Base-by-base conservation (phyloP, 78 protist species). In the Dictyostelium intermedium region DNA sequence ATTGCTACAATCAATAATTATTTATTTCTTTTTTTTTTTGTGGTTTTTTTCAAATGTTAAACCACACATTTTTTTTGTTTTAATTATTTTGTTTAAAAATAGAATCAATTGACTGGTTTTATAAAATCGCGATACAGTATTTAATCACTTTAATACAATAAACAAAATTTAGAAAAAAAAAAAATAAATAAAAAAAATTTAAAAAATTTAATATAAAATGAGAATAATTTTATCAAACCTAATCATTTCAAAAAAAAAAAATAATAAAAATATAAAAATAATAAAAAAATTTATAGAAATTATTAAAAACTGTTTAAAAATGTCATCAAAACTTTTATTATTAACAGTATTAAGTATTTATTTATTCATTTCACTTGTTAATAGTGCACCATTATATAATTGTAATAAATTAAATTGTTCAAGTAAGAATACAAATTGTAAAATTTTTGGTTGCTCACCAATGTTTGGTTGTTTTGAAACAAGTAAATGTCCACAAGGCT, bases 391-490 rank as follows among this genome's bases (percentile, higher is more conserved):
- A 56, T 7, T 20, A 0, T 63, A 63, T 25, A 63, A 63, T 63
- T 63, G 73, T 63, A 63, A 63, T 8, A 63, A 63, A 63, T 63
- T 63, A 63, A 63, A 63, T 63, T 63, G 73, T 63, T 63, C 73
- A 25, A 63, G 16, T 25, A 25, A 25, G 27, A 25, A 63, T 63
- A 63, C 73, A 0, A 63, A 63, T 1, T 63, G 73, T 63, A 63
- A 63, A 63, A 25, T 63, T 25, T 63, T 63, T 63, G 73, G 73
- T 9, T 63, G 73, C 25, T 25, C 35, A 25, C 73, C 73, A 63
- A 63, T 63, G 73, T 63, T 63, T 63, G 73, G 73, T 63, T 63
- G 73, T 63, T 63, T 63, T 63, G 73, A 63, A 25, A 63, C 73
- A 25, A 63, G 73, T 25, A 63, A 63, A 63, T 63, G 73, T 25